Conservation (phyloP, 2,329 filamentous ascomycete genomes). For the Penicillium sp. region DNA sequence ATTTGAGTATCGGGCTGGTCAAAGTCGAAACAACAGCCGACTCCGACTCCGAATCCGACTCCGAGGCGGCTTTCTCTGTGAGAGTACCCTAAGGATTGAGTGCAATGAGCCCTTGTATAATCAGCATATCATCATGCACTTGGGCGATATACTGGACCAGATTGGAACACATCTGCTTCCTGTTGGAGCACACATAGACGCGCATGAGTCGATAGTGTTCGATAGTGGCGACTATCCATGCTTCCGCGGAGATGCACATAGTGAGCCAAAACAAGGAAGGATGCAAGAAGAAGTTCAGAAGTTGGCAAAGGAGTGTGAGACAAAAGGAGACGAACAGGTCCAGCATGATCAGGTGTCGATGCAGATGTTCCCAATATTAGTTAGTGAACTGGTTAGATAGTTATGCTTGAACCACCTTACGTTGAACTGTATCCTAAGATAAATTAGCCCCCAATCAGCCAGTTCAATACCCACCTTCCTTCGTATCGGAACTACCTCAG, state of each 20-base stretch:
- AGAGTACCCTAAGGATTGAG: neutral
- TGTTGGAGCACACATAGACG: neutral
- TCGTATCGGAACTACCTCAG: neutral
- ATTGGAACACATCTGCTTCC: neutral
- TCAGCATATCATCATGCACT: neutral
- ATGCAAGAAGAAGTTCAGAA: neutral
- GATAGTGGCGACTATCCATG: neutral
- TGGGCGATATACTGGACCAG: neutral
- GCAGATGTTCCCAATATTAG: neutral
- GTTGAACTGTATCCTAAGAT: neutral
- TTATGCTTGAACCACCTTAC: neutral
- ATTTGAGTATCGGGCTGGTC: neutral
- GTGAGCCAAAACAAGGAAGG: neutral
- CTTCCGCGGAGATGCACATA: too few species aligned
- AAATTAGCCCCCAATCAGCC: neutral
- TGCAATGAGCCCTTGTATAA: neutral
- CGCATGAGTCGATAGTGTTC: neutral
- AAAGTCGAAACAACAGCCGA: conserved; percentile 6
- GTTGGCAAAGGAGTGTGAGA: neutral
- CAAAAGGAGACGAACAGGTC: neutral
- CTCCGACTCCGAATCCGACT: conserved; percentile 18
- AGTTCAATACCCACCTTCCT: neutral
- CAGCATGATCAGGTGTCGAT: neutral
- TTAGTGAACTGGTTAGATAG: too few species aligned
- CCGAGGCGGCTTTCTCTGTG: neutral